Evolutionary conservation across 768 basidiomycete genomes (phyloP), one percentile per base, ranked within the genome.

Genomic region (Sarcodon sp.): DNA sequence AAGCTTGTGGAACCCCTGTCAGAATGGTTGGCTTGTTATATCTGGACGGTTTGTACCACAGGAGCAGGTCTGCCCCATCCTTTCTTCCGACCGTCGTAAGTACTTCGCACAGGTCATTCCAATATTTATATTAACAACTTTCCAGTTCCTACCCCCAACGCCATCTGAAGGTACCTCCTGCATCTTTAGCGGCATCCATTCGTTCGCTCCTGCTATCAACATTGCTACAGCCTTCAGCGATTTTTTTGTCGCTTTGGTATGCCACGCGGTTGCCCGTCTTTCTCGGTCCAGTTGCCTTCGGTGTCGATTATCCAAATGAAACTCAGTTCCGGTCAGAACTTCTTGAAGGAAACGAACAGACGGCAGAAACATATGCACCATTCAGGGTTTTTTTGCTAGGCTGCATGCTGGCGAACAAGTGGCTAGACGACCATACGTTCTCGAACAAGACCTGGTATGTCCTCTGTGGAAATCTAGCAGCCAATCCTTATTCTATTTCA

Each of bases 341-440:
- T 12, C 63, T 87, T 12, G 76, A 76, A 49, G 77, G 77, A 51
- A 76, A 78, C 36, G 60, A 64, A 53, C 75, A 77, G 43, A 64
- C 66, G 3, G 63, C 67, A 44, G 83, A 85, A 58, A 67, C 70
- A 6, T 72, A 70, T 50, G 79, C 78, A 1, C 77, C 82, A 9
- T 88, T 87, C 62, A 77, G 83, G 47, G 69, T 89, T 38, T 69
- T 88, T 50, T 73, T 89, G 18, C 69, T 89, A 18, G 87, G 87
- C 15, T 87, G 79, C 52, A 87, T 89, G 85, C 67, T 89, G 33
- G 84, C 86, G 15, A 88, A 88, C 62, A 89, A 89, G 64, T 88
- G 87, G 87, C 59, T 89, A 53, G 86, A 88, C 53, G 87, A 89
- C 55, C 87, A 89, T 57, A 88, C 87, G 0, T 89, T 88, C 63